These are phyloP conservation scores for Fusarium acutatum DNA, from an alignment of 2,329 filamentous ascomycete species.

Conservation along the genomic window DNA sequence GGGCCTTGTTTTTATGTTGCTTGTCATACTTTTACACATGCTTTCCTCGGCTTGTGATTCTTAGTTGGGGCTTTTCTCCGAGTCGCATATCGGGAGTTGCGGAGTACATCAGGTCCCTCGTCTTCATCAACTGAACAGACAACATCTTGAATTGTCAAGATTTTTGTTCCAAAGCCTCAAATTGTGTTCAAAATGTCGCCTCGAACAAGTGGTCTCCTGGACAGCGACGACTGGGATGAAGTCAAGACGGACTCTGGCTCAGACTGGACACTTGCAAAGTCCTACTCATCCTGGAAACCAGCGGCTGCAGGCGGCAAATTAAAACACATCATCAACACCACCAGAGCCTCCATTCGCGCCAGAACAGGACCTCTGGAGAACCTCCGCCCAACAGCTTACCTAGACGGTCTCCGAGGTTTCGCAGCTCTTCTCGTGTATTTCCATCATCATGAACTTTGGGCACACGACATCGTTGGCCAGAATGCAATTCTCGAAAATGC, in stretches of 20 bases:
- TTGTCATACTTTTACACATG: slow-evolving; percentile 27
- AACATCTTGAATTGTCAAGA: neutral
- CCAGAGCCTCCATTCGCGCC: slow-evolving; percentile 23
- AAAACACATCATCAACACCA: slow-evolving; percentile 2
- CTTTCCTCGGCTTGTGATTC: slow-evolving; percentile 26
- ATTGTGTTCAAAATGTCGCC: slow-evolving; percentile 42
- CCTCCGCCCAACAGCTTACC: slow-evolving; percentile 63
- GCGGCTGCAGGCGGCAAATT: slow-evolving; percentile 21
- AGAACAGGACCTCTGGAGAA: slow-evolving; percentile 32
- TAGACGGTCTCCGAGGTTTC: slow-evolving; percentile 72
- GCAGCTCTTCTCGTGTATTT: slow-evolving; percentile 72
- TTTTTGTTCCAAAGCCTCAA: too few relatives aligned
- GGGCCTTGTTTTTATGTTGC: neutral
- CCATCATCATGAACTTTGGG: slow-evolving; percentile 68
- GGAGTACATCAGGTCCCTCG: slow-evolving; percentile 1
- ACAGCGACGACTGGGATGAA: slow-evolving; percentile 48
- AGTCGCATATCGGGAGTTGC: neutral
- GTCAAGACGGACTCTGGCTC: slow-evolving; percentile 34
- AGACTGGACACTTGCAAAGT: slow-evolving; percentile 31
- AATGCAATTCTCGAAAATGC: slow-evolving; percentile 59
- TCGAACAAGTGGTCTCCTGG: slow-evolving; percentile 45
- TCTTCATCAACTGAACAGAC: neutral
- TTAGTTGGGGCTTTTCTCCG: neutral
- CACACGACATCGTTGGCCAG: slow-evolving; percentile 53
- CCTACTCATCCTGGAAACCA: slow-evolving; percentile 41